These are phyloP conservation scores for Sporormia fimetaria DNA, from an alignment of 495 filamentous ascomycete species.

Conservation along the genomic window DNA sequence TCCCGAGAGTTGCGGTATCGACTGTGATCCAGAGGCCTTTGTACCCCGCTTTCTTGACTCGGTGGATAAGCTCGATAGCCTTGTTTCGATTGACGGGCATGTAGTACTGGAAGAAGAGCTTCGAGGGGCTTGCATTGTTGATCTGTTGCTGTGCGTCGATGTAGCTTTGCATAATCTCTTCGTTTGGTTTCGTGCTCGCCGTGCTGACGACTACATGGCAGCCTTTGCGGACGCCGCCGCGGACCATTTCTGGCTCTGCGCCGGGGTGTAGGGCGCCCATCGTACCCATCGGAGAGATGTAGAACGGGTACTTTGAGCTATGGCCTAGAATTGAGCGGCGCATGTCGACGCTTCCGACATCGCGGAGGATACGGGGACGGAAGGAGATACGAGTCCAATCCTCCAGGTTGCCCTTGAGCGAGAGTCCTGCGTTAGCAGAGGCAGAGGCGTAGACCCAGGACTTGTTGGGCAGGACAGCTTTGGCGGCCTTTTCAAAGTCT, in stretches of 20 bases:
- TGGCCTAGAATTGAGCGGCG: constrained; percentile 14
- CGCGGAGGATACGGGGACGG: constrained; percentile 20
- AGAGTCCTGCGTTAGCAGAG: constrained; percentile 17
- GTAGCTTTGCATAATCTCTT: constrained; percentile 9
- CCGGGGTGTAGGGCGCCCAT: constrained; percentile 16
- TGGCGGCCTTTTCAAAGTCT: constrained; percentile 19
- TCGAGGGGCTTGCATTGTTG: constrained; percentile 7
- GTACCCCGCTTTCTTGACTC: constrained; percentile 17
- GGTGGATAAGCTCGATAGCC: constrained; percentile 10
- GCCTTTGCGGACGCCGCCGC: constrained; percentile 15
- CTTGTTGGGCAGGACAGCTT: constrained; percentile 8
- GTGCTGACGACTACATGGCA: constrained; percentile 15
- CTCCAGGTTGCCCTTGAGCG: constrained; percentile 12
- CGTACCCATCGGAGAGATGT: constrained; percentile 24
- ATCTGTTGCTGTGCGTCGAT: constrained; percentile 3
- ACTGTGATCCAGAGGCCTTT: constrained; percentile 33
- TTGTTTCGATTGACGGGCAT: constrained; percentile 15
- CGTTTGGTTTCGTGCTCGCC: constrained; percentile 2
- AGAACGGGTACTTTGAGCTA: constrained; percentile 16
- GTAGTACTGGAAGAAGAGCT: constrained; percentile 22
- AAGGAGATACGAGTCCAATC: constrained; percentile 20
- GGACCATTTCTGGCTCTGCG: constrained; percentile 17
- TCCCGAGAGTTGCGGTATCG: constrained; percentile 30
- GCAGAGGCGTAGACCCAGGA: constrained; percentile 21
- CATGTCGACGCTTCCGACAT: constrained; percentile 17